Conservation (phyloP, 345 rosid genomes). For the Pelargonium nanum region DNA sequence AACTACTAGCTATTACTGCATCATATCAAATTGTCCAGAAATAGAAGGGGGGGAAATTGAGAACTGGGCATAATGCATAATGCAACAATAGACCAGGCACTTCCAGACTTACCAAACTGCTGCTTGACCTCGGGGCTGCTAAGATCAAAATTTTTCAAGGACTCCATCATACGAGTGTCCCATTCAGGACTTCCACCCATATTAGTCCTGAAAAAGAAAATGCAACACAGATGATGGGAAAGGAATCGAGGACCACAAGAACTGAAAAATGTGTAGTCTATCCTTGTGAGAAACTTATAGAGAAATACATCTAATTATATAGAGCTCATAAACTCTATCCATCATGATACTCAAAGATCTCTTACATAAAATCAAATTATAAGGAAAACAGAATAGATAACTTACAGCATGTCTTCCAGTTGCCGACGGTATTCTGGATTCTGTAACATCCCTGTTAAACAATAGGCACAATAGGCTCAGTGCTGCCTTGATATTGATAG, state of each 20-base stretch:
- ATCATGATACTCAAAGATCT: too few relatives aligned
- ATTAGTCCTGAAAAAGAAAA: conserved; percentile 44
- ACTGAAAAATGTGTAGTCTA: not conserved
- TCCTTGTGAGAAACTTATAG: not conserved
- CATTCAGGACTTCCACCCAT: conserved; percentile 85
- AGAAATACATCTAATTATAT: not conserved
- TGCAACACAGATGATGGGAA: not conserved
- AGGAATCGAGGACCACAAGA: not conserved
- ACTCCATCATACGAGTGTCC: conserved; percentile 73
- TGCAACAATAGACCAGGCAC: not conserved
- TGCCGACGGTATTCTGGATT: conserved; percentile 86
- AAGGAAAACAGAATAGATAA: not conserved
- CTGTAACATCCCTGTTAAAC: conserved; percentile 76
- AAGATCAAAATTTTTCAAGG: conserved; percentile 74
- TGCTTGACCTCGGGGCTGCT: conserved; percentile 90
- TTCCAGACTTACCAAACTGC: conserved; percentile 65
- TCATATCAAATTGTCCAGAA: too few relatives aligned
- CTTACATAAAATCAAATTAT: too few relatives aligned
- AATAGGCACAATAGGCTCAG: not conserved
- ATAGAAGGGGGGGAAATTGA: too few relatives aligned
- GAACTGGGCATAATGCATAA: too few relatives aligned
- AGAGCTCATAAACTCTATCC: too few relatives aligned
- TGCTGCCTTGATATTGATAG: not conserved
- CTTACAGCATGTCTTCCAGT: conserved; percentile 90
- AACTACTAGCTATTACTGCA: not conserved